These are phyloP conservation scores for Selenicereus undatus DNA, from an alignment of 148 eudicot genomes.

Conservation along the genomic window DNA sequence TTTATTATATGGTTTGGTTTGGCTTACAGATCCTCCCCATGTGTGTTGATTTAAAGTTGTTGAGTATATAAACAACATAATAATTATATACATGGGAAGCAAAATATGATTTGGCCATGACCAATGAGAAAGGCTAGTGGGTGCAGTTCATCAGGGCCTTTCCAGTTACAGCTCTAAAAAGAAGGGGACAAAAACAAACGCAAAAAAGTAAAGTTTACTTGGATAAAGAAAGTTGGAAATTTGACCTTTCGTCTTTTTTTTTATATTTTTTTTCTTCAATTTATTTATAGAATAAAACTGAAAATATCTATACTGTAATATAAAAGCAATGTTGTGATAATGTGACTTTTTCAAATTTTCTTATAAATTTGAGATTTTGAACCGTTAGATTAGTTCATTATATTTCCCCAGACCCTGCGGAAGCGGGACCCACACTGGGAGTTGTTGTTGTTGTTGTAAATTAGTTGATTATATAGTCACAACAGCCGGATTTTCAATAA, in stretches of 20 bases:
- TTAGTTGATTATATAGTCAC: too few relatives aligned
- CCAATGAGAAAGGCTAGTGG: neutral
- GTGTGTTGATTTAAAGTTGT: conserved; percentile 9
- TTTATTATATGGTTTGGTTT: neutral
- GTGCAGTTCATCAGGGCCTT: conserved; percentile 4
- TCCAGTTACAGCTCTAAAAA: neutral
- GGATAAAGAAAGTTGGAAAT: neutral
- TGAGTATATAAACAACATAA: neutral
- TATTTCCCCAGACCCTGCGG: too few relatives aligned
- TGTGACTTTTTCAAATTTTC: too few relatives aligned
- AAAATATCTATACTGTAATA: too few relatives aligned
- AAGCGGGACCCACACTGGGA: too few relatives aligned
- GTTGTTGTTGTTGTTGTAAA: too few relatives aligned
- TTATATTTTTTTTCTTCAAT: neutral
- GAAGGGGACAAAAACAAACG: neutral
- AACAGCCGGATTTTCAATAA: too few relatives aligned
- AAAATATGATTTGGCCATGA: neutral
- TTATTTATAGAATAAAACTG: too few relatives aligned
- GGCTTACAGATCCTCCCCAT: neutral
- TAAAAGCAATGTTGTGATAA: too few relatives aligned
- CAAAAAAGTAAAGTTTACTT: neutral
- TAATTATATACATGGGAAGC: neutral
- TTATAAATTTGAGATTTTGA: too few relatives aligned
- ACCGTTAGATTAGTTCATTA: too few relatives aligned
- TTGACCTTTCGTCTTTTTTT: neutral